phyloP scores from a whole-genome alignment of 2,329 filamentous ascomycete genomes.

The Pseudonectria foliicola region DNA sequence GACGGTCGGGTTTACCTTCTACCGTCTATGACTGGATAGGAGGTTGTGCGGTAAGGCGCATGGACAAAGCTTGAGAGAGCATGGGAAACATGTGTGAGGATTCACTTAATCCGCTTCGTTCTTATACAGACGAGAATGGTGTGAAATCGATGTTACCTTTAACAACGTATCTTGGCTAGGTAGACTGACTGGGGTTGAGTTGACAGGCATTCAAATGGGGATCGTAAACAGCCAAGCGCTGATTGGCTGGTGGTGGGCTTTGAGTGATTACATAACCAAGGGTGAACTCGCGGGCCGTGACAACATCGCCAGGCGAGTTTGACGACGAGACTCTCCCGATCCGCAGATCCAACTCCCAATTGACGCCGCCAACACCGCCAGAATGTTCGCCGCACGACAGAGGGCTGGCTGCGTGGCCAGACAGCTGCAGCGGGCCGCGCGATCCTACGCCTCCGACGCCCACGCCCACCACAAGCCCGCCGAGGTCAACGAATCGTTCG shows the following conservation, averaged over 20 bases:
- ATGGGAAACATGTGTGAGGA: no score
- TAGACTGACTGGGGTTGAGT: neutral
- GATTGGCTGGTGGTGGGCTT: no score
- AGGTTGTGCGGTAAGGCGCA: no score
- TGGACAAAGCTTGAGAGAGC: no score
- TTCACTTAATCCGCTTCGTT: no score
- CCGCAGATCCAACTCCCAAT: constrained; percentile 19
- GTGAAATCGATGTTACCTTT: no score
- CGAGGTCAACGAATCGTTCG: constrained; percentile 46
- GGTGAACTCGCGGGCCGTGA: constrained; percentile 18
- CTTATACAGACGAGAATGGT: no score
- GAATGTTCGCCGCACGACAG: constrained; percentile 39
- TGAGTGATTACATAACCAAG: constrained; percentile 22
- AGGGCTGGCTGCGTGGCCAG: constrained; percentile 33
- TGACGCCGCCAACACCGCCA: constrained; percentile 25
- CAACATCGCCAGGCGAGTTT: constrained; percentile 20
- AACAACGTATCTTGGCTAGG: no score
- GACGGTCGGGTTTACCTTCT: no score
- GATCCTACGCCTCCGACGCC: constrained; percentile 48
- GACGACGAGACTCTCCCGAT: constrained; percentile 14
- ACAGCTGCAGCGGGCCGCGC: constrained; percentile 32
- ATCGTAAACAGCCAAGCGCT: constrained; percentile 13
- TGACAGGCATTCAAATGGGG: neutral
- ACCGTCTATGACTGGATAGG: no score
- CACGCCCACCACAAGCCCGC: constrained; percentile 41